phyloP scores from a whole-genome alignment of 306 rosid genomes.

The Myrica gale region DNA sequence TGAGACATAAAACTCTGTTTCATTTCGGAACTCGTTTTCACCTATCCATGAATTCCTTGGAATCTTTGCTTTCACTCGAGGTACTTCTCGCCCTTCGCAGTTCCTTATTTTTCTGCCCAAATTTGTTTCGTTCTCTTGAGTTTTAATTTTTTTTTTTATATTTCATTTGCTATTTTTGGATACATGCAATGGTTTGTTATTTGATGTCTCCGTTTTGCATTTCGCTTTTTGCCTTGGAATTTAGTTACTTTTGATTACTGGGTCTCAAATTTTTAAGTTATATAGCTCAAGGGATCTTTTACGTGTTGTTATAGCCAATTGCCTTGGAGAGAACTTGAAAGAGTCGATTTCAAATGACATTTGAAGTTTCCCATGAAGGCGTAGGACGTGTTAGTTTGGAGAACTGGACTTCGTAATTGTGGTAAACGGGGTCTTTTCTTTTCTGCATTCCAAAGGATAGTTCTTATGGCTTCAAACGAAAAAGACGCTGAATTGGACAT shows the following conservation, averaged over 20 bases:
- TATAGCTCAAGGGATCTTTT: background rate
- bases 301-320: background rate
- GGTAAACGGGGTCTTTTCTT: background rate
- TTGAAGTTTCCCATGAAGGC: background rate
- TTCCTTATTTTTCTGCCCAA: background rate
- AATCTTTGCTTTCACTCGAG: constrained; percentile 38
- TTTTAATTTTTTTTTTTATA: constrained; percentile 13
- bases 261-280: background rate
- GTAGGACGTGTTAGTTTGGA: background rate
- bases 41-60: constrained; percentile 29
- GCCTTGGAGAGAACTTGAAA: background rate
- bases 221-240: background rate
- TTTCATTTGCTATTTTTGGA: background rate
- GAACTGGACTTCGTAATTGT: background rate
- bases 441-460: constrained; percentile 19
- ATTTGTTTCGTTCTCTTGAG: background rate
- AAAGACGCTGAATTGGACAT: constrained; percentile 42
- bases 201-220: background rate
- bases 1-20: constrained; percentile 27
- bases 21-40: constrained; percentile 40
- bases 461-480: constrained; percentile 34
- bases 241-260: background rate
- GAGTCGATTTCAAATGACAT: background rate
- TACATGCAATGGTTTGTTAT: background rate
- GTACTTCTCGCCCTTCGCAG: constrained; percentile 14